Percentiles rank a stretch among this genome's conserved stretches.
Conservation (phyloP, 2,329 filamentous ascomycete species). For the Penicillium thymicola region DNA sequence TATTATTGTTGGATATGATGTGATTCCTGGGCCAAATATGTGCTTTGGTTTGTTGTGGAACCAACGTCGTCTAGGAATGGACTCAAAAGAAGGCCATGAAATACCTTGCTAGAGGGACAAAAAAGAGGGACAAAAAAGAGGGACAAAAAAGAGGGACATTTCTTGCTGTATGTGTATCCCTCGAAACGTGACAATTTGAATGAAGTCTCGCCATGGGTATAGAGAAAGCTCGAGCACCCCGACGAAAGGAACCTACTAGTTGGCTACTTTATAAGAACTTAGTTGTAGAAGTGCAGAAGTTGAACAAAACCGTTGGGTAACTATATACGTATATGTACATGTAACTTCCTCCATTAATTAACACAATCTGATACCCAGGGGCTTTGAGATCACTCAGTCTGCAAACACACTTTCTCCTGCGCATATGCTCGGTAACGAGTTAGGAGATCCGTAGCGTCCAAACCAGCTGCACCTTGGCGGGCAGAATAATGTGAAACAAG, state of each 20-base stretch:
- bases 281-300: neutral
- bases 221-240: neutral
- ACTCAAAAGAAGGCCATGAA: neutral
- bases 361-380: neutral
- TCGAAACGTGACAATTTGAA: neutral
- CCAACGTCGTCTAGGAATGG: neutral
- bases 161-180: neutral
- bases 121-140: neutral
- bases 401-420: slow-evolving; percentile 49
- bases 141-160: neutral
- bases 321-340: neutral
- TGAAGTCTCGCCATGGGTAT: neutral
- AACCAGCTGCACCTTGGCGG: slow-evolving; percentile 37
- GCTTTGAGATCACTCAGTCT: slow-evolving; percentile 7
- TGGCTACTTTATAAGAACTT: too few species aligned
- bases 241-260: neutral
- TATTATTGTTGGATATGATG: neutral
- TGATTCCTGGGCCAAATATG: neutral
- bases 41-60: neutral
- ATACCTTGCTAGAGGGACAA: neutral
- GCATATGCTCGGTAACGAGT: slow-evolving; percentile 54
- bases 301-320: neutral
- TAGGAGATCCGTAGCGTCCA: slow-evolving; percentile 54
- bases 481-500: slow-evolving; percentile 56
- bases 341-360: neutral